A percentile compares a stretch with the other conserved stretches of the same genome.
phyloP scores from a whole-genome alignment of 805 yeast species.

The Zygotorulaspora danielsina region DNA sequence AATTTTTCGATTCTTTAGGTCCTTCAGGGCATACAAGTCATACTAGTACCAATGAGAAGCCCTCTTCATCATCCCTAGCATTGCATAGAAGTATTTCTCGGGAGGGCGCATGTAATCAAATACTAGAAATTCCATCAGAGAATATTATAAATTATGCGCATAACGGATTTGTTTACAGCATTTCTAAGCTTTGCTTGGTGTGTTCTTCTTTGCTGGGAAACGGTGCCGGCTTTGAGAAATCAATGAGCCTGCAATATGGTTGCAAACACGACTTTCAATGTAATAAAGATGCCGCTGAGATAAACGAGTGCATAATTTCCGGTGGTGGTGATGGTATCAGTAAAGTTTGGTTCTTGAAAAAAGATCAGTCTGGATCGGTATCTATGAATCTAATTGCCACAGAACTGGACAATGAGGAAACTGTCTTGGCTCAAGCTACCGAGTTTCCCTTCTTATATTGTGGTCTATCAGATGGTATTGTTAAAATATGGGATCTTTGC shows the following conservation, averaged over 20 bases:
- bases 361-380: conserved; percentile 16
- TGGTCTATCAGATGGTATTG: conserved; percentile 69
- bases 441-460: conserved; percentile 71
- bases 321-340: conserved; percentile 91
- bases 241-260: conserved; percentile 5
- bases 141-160: conserved; percentile 81
- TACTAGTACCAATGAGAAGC: conserved; percentile 24
- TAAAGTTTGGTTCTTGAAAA: conserved; percentile 66
- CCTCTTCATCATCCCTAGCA: conserved; percentile 6
- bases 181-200: conserved; percentile 32
- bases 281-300: neutral
- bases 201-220: conserved; percentile 14
- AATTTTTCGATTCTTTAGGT: conserved; percentile 86
- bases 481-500: conserved; percentile 83
- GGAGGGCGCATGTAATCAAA: conserved; percentile 22
- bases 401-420: conserved; percentile 52
- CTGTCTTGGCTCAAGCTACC: conserved; percentile 65
- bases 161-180: conserved; percentile 80
- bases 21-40: conserved; percentile 57
- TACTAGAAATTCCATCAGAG: conserved; percentile 63
- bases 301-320: conserved; percentile 44
- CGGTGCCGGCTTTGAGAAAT: neutral
- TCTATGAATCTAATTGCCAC: conserved; percentile 13
- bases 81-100: conserved; percentile 9
- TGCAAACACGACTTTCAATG: conserved; percentile 13